Conservation (phyloP, 2,329 filamentous ascomycete genomes). For the Acarospora socialis region DNA sequence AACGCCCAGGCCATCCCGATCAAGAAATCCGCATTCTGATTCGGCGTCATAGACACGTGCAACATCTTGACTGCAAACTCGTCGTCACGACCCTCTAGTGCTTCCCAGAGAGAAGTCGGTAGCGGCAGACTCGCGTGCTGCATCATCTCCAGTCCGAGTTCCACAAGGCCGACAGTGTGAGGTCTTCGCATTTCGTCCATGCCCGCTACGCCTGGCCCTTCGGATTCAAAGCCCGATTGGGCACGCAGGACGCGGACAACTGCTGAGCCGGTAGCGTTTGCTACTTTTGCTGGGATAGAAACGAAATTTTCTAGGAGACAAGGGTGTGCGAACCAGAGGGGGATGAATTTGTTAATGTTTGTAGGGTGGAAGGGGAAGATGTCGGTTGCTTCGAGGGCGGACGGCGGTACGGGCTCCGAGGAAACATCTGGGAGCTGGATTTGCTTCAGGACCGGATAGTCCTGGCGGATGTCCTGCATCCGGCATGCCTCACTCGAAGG, state of each 20-base stretch:
- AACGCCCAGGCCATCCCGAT: slow-evolving; percentile 23
- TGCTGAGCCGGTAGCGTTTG: slow-evolving; percentile 20
- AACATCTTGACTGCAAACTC: slow-evolving; percentile 18
- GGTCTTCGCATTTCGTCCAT: slow-evolving; percentile 26
- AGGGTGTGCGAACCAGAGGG: slow-evolving; percentile 26
- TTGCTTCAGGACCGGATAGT: slow-evolving; percentile 11
- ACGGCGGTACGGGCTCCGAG: slow-evolving; percentile 5
- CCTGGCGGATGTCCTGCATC: slow-evolving; percentile 6
- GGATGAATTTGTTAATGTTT: slow-evolving; percentile 17
- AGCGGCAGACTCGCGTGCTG: slow-evolving; percentile 10
- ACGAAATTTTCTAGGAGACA: slow-evolving; percentile 26
- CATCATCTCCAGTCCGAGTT: slow-evolving; percentile 22
- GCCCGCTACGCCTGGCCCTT: slow-evolving; percentile 23
- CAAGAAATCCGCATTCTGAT: slow-evolving; percentile 17
- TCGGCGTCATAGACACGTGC: slow-evolving; percentile 15
- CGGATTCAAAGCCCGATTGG: slow-evolving; percentile 26
- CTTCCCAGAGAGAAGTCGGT: slow-evolving; percentile 14
- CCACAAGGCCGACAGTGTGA: slow-evolving; percentile 20
- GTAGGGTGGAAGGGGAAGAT: slow-evolving; percentile 1
- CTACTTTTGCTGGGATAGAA: slow-evolving; percentile 23
- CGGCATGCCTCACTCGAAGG: slow-evolving; percentile 1
- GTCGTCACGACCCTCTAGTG: slow-evolving; percentile 13
- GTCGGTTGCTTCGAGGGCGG: slow-evolving; percentile 3
- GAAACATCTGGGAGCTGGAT: slow-evolving; percentile 1
- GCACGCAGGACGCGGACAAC: slow-evolving; percentile 27